Percentiles rank a stretch among this genome's conserved stretches.
Conservation (phyloP, 2,329 filamentous ascomycete genomes). For the Calonectria crousiana region DNA sequence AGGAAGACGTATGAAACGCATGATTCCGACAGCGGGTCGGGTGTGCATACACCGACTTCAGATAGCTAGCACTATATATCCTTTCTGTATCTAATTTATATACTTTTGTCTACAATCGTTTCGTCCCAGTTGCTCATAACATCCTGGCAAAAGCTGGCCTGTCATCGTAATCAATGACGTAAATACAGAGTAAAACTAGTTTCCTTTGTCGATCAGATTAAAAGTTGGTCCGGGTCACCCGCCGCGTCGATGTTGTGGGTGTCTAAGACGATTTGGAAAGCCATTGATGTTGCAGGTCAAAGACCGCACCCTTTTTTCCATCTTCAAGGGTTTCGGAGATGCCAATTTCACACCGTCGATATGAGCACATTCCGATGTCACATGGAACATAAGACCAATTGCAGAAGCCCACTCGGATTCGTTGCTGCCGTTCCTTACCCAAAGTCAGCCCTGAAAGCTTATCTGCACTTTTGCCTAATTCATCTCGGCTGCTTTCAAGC, state of each 20-base stretch:
- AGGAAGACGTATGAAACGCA: background rate
- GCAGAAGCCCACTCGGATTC: background rate
- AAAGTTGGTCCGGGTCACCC: background rate
- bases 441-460: background rate
- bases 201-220: background rate
- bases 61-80: background rate
- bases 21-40: background rate
- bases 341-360: background rate
- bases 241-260: background rate
- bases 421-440: background rate
- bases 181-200: background rate
- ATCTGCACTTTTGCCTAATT: background rate
- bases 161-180: background rate
- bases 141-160: background rate
- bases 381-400: background rate
- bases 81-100: background rate
- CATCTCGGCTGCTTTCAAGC: background rate
- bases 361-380: background rate
- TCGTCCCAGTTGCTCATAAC: too few relatives aligned
- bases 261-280: background rate
- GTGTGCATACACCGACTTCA: background rate
- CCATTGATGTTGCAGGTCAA: background rate
- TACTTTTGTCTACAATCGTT: background rate
- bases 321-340: background rate
- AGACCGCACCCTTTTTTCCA: background rate